phyloP scores from a whole-genome alignment of 108 stramenopile species.

The Conticribra weissflogii region DNA sequence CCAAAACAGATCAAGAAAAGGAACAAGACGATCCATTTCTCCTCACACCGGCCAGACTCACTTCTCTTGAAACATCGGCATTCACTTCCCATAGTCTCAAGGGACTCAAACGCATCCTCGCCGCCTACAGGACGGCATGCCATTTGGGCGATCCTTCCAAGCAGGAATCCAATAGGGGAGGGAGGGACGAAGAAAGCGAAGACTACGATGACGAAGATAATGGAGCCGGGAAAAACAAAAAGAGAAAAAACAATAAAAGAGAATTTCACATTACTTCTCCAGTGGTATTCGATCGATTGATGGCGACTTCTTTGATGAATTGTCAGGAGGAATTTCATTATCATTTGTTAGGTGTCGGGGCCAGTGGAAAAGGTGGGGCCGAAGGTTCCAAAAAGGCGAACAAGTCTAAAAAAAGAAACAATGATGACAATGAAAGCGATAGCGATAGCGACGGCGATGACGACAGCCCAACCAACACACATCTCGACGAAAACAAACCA shows the following conservation, averaged over 20 bases:
- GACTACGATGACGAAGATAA: conserved; percentile 26
- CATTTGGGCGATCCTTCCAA: conserved; percentile 63
- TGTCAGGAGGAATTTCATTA: conserved; percentile 76
- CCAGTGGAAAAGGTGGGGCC: neutral
- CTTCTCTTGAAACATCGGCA: conserved; percentile 61
- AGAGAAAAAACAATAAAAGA: conserved; percentile 34
- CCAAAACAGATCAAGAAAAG: conserved; percentile 14
- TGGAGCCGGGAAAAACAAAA: neutral
- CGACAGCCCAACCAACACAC: conserved; percentile 22
- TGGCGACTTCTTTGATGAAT: conserved; percentile 70
- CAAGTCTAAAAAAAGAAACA: conserved; percentile 17
- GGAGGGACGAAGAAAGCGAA: neutral
- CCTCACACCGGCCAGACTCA: conserved; percentile 56
- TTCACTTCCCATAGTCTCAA: conserved; percentile 80
- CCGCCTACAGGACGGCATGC: conserved; percentile 82
- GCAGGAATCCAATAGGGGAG: conserved; percentile 27
- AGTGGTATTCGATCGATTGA: conserved; percentile 75
- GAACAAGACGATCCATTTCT: conserved; percentile 37
- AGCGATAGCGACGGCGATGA: conserved; percentile 28
- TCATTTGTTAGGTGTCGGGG: conserved; percentile 64
- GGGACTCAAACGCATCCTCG: conserved; percentile 72
- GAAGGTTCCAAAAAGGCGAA: conserved; percentile 6
- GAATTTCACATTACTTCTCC: conserved; percentile 73
- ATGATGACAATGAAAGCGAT: conserved; percentile 45
- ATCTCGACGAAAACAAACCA: conserved; percentile 70